A percentile compares a stretch with the other conserved stretches of the same genome.
Conservation (phyloP, 257 asterid species). For the Plectranthus barbatus region DNA sequence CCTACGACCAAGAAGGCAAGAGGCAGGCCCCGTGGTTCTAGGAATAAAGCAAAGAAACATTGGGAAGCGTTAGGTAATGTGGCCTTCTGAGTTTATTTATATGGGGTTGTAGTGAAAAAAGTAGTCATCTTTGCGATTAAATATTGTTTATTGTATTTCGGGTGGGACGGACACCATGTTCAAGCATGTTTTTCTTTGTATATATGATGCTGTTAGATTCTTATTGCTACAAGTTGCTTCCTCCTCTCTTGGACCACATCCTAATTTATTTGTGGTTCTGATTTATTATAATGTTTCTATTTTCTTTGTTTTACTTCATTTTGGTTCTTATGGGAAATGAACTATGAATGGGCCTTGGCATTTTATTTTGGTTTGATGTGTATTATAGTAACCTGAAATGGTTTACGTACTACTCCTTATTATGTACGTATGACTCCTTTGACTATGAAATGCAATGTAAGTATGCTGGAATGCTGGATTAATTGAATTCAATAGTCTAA, state of each 20-base stretch:
- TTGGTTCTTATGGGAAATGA: constrained; percentile 4
- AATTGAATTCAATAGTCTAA: no score
- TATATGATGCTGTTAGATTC: not conserved
- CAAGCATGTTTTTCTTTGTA: constrained; percentile 6
- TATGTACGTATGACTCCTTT: no score
- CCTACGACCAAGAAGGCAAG: constrained; percentile 36
- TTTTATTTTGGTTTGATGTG: constrained; percentile 8
- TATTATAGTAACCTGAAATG: constrained; percentile 7
- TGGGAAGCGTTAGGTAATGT: constrained; percentile 29
- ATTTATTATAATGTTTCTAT: not conserved
- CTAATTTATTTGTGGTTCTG: not conserved
- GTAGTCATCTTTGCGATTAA: constrained; percentile 11
- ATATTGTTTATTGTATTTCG: constrained; percentile 4
- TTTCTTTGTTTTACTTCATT: constrained; percentile 4
- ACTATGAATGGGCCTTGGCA: not conserved
- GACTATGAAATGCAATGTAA: no score
- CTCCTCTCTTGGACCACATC: constrained; percentile 9
- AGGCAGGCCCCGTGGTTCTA: constrained; percentile 53
- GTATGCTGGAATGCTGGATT: no score
- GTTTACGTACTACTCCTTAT: not conserved
- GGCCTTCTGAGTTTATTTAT: not conserved
- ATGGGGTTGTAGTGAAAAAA: not conserved
- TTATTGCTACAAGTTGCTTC: constrained; percentile 1
- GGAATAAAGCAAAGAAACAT: constrained; percentile 25
- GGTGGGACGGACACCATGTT: constrained; percentile 7